Evolutionary conservation across 2,329 filamentous ascomycete genomes (phyloP).

Genomic region (Pyrenophora graminea): DNA sequence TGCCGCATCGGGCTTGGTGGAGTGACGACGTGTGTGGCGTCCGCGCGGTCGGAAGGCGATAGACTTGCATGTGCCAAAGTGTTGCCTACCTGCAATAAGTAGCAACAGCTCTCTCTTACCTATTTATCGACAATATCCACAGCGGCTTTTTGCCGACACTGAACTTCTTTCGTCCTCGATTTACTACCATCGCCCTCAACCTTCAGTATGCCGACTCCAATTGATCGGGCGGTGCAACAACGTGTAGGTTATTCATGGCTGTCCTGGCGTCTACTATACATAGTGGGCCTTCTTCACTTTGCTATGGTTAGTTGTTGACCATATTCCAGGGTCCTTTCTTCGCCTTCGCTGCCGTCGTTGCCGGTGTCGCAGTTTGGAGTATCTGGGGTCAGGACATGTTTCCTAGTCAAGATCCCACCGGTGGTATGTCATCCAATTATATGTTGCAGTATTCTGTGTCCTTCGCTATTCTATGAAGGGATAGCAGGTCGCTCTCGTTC

Average conservation of each 20-base stretch:
- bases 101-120: neutral
- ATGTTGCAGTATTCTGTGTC: too few relatives aligned
- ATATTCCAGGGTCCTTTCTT: constrained; percentile 41
- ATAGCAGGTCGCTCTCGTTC: too few relatives aligned
- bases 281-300: constrained; percentile 21
- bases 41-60: neutral
- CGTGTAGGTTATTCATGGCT: constrained; percentile 42
- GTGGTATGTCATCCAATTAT: constrained; percentile 57
- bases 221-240: constrained; percentile 54
- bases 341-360: constrained; percentile 76
- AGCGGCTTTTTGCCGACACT: neutral
- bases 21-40: constrained; percentile 35
- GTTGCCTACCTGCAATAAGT: constrained; percentile 13
- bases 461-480: too few relatives aligned
- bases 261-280: constrained; percentile 28
- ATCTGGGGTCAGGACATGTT: constrained; percentile 89
- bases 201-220: constrained; percentile 53
- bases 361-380: constrained; percentile 78
- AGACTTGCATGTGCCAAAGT: constrained; percentile 13
- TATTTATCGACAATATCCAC: too few relatives aligned
- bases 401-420: constrained; percentile 77
- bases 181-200: neutral
- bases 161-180: neutral
- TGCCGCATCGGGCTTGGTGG: constrained; percentile 25
- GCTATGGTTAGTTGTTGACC: constrained; percentile 5